Conservation (phyloP, 2,329 filamentous ascomycete genomes). For the Monascus ruber region DNA sequence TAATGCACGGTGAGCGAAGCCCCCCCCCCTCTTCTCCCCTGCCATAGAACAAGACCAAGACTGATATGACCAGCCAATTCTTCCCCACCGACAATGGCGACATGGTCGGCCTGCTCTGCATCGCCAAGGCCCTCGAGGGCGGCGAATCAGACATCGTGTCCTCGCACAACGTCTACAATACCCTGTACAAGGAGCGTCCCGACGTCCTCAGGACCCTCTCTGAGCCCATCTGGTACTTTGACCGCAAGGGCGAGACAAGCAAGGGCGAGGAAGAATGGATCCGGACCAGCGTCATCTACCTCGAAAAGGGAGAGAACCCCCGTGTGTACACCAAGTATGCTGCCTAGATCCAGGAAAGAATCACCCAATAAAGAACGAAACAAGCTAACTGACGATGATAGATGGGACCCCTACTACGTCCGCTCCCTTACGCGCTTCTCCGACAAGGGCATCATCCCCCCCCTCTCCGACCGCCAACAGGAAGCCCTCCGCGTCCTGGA, state of each 20-base stretch:
- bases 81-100: constrained; percentile 79
- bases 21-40: neutral
- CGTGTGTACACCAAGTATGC: constrained; percentile 62
- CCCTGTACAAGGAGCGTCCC: constrained; percentile 60
- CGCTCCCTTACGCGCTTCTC: constrained; percentile 64
- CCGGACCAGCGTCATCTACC: constrained; percentile 60
- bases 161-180: constrained; percentile 72
- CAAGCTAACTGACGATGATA: constrained; percentile 12
- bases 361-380: neutral
- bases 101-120: constrained; percentile 71
- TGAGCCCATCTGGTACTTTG: constrained; percentile 79
- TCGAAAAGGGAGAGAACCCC: constrained; percentile 56
- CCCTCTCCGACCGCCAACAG: constrained; percentile 56
- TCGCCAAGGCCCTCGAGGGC: constrained; percentile 66
- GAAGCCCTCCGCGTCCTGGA: constrained; percentile 62
- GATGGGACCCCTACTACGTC: constrained; percentile 81
- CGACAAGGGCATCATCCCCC: constrained; percentile 59
- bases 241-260: constrained; percentile 75
- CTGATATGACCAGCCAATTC: constrained; percentile 47
- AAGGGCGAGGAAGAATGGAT: constrained; percentile 66
- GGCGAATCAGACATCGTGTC: constrained; percentile 76
- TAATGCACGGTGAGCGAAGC: constrained; percentile 47
- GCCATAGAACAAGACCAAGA: too few species aligned
- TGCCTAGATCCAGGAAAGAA: neutral
- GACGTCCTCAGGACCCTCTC: constrained; percentile 67